Base-by-base conservation (phyloP, 2,329 filamentous ascomycete genomes). In the Amylocarpus encephaloides region DNA sequence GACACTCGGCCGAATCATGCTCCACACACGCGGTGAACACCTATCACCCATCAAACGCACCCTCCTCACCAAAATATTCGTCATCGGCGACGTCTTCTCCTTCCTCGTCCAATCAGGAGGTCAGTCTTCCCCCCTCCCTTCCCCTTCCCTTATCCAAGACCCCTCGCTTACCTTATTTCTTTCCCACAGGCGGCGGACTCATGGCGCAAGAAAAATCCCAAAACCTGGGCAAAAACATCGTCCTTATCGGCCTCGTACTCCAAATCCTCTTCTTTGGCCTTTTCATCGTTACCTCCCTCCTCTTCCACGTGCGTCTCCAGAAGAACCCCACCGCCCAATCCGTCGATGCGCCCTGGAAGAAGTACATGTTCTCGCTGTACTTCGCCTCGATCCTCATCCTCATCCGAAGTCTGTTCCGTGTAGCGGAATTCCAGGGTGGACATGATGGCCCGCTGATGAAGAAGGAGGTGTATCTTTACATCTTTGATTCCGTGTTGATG, bases 171-270 rank as follows among this genome's bases (percentile, higher is more conserved):
- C 29, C 35, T n/a, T n/a, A n/a, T n/a, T n/a, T n/a, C 36, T 32
- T 26, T 6, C 18, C 7, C 7, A 38, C n/a, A 56, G 59, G 59
- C 40, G 60, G 60, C 16, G 54, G 53, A 16, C 48, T 63, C 12
- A 43, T 56, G 26, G 35, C 60, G 2, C 26, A 39, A 9, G 39
- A 46, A 3, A 49, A n/a, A 1, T 16, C 34, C 70, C 67, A 36
- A 9, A 32, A 60, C 2, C 52, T 55, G 1, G 72, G 71, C 10
- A 61, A 71, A 43, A 65, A 67, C 4, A 64, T 78, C 40, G 70
- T 78, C 12, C 64, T 76, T 16, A 68, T 58, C 5, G 76, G 76
- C 10, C 64, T 80, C 2, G 60, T 71, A 7, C 56, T 78, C 3
- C 76, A 80, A 36, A 36, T 16, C 38, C 16, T 40, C 38, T 40